Percentiles rank a stretch among this genome's conserved stretches.
Evolutionary conservation across 176 grass and related monocot genomes (phyloP).

Genomic region (Urochloa ruziziensis): DNA sequence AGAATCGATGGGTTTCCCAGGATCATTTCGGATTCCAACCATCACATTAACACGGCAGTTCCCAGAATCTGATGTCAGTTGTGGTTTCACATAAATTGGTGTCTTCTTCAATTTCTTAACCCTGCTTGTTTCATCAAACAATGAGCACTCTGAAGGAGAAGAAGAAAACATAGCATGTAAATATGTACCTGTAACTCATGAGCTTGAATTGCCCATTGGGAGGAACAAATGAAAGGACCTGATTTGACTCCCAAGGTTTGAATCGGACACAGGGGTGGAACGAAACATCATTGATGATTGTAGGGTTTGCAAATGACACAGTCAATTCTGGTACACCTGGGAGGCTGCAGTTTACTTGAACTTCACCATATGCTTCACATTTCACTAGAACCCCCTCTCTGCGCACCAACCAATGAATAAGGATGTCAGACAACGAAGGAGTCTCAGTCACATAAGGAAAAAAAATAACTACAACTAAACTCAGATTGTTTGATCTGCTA

Average conservation of each 20-base stretch:
- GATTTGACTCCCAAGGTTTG: slow-evolving; percentile 79
- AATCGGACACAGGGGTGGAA: slow-evolving; percentile 93
- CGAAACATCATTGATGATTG: slow-evolving; percentile 74
- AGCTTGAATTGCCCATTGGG: slow-evolving; percentile 90
- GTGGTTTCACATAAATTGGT: slow-evolving; percentile 89
- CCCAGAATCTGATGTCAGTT: slow-evolving; percentile 81
- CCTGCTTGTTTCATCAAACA: slow-evolving; percentile 35
- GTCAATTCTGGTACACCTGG: slow-evolving; percentile 89
- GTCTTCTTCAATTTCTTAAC: slow-evolving; percentile 85
- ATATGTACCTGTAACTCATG: slow-evolving; percentile 80
- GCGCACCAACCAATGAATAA: slow-evolving; percentile 21
- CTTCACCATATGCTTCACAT: slow-evolving; percentile 85
- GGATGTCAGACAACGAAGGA: not conserved
- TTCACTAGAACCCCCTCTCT: slow-evolving; percentile 75
- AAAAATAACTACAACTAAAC: not conserved
- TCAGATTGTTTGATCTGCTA: not conserved
- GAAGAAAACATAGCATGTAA: not conserved
- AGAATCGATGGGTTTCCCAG: slow-evolving; percentile 94
- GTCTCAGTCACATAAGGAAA: not conserved
- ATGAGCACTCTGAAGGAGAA: slow-evolving; percentile 5
- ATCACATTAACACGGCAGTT: slow-evolving; percentile 85
- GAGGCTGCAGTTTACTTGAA: slow-evolving; percentile 84
- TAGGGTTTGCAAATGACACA: slow-evolving; percentile 80
- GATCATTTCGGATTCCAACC: slow-evolving; percentile 82
- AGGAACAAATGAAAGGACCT: slow-evolving; percentile 83